These are phyloP conservation scores for Tephrocybe sp. DNA, from an alignment of 768 basidiomycete genomes.

Conservation along the genomic window DNA sequence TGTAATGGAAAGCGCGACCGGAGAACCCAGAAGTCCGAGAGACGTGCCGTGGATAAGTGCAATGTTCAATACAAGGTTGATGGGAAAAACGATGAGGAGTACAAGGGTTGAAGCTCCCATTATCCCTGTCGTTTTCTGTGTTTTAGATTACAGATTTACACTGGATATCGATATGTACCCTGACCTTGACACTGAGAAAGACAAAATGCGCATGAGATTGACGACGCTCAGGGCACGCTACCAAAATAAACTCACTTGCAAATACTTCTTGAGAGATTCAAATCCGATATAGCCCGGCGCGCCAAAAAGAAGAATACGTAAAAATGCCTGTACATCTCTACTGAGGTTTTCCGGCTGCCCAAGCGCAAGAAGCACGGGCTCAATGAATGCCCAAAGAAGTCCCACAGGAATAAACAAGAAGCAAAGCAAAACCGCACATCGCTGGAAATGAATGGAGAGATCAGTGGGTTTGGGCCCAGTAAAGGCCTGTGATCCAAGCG, in stretches of 20 bases:
- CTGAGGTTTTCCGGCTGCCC: conserved; percentile 60
- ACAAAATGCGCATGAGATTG: background rate
- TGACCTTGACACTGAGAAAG: conserved; percentile 54
- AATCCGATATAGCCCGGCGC: conserved; percentile 76
- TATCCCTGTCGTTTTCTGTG: conserved; percentile 46
- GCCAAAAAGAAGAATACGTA: conserved; percentile 61
- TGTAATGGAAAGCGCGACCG: conserved; percentile 62
- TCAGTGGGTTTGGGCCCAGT: conserved; percentile 64
- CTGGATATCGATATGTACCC: conserved; percentile 7
- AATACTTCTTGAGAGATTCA: conserved; percentile 75
- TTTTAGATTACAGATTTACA: background rate
- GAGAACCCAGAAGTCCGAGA: conserved; percentile 64
- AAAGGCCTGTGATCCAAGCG: conserved; percentile 75
- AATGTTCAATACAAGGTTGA: conserved; percentile 62
- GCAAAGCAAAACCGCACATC: conserved; percentile 66
- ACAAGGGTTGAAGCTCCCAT: conserved; percentile 70
- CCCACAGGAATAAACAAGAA: conserved; percentile 60
- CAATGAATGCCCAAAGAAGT: conserved; percentile 60
- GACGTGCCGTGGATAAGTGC: conserved; percentile 60
- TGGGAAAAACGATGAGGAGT: conserved; percentile 58
- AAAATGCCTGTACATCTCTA: conserved; percentile 58
- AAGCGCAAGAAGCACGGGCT: conserved; percentile 57
- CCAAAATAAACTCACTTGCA: conserved; percentile 36
- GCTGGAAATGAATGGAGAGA: conserved; percentile 68
- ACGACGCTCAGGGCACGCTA: background rate